A percentile compares a stretch with the other conserved stretches of the same genome.
Conservation (phyloP, 1,284 basidiomycete species). For the Tilletia setariae region DNA sequence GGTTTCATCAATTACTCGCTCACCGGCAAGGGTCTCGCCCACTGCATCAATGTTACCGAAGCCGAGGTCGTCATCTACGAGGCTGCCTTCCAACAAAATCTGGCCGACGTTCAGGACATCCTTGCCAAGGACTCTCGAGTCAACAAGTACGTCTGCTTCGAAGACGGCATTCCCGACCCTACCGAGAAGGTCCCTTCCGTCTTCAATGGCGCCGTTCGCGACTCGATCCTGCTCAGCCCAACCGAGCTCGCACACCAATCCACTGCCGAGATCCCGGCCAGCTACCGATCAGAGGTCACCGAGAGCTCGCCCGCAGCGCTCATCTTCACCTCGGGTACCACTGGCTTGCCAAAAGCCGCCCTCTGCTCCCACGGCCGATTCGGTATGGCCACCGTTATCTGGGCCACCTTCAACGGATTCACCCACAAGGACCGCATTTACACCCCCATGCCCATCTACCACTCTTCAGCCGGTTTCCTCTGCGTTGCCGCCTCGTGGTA, state of each 20-base stretch:
- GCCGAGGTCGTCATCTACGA: slow-evolving; percentile 51
- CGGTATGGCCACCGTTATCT: slow-evolving; percentile 39
- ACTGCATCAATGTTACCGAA: slow-evolving; percentile 48
- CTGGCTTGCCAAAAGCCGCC: slow-evolving; percentile 54
- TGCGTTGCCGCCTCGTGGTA: slow-evolving; percentile 47
- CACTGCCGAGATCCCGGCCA: slow-evolving; percentile 30
- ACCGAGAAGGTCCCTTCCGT: slow-evolving; percentile 23
- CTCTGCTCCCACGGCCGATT: slow-evolving; percentile 52
- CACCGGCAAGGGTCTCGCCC: slow-evolving; percentile 43
- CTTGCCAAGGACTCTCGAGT: slow-evolving; percentile 24
- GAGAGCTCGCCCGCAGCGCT: slow-evolving; percentile 34
- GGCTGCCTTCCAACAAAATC: slow-evolving; percentile 36
- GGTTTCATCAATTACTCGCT: slow-evolving; percentile 55
- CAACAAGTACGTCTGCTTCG: slow-evolving; percentile 40
- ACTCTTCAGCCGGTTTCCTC: slow-evolving; percentile 49
- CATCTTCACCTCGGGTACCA: slow-evolving; percentile 48
- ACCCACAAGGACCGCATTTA: slow-evolving; percentile 47
- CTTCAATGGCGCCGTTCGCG: slow-evolving; percentile 24
- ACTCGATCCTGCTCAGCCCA: slow-evolving; percentile 33
- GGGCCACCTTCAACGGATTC: slow-evolving; percentile 40
- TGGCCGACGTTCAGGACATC: slow-evolving; percentile 37
- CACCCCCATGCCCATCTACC: slow-evolving; percentile 54
- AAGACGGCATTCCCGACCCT: slow-evolving; percentile 36
- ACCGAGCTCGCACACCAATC: slow-evolving; percentile 31
- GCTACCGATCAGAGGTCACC: slow-evolving; percentile 31